Base-by-base conservation (phyloP, 805 yeast genomes). In the Blastobotrys attinorum region DNA sequence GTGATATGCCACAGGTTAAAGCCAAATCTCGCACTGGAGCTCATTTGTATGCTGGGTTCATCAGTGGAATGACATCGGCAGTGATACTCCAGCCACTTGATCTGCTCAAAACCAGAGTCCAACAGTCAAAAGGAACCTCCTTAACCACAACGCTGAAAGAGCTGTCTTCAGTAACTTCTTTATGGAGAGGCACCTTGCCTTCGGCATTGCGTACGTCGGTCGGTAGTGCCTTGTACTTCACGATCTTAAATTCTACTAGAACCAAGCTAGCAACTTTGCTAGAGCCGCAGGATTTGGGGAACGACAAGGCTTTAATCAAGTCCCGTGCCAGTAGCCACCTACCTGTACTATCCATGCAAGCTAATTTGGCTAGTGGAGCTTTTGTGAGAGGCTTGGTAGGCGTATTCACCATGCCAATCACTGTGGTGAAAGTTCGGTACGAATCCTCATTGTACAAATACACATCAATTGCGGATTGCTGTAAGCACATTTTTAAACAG, bases 141-240 rank as follows among this genome's bases (percentile, higher is more conserved):
- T 13, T 61, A n/a, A 31, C 50, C 21, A 34, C 50, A 8, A 49
- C 56, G 8, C 17, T 62, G 17, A 48, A 45, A 49, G 58, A 43
- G 23, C 33, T 54, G n/a, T 32, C 31, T 11, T 41, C 52, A 1
- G 46, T 57, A 3, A 15, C 59, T 39, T 77, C 80, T 41, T 67
- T 89, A 32, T 92, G 98, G 98, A 72, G 96, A 44, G 98, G 98
- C 0, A 90, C 96, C 0, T 55, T 88, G 31, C 96, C 98, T 0
- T 85, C 96, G 17, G 88, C 94, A 0, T 55, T 90, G 21, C 71
- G 98, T 47, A 90, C 96, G 0, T 86, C 96, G 0, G 69, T 86
- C 10, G 98, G 98, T 0, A 83, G 94, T 35, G 96, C 92, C 0
- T 63, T 92, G 27, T 92, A 92, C 56, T 70, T 92, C 42, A 74